phyloP scores from a whole-genome alignment of 495 filamentous ascomycete genomes.

The Aspergillus asperescens region DNA sequence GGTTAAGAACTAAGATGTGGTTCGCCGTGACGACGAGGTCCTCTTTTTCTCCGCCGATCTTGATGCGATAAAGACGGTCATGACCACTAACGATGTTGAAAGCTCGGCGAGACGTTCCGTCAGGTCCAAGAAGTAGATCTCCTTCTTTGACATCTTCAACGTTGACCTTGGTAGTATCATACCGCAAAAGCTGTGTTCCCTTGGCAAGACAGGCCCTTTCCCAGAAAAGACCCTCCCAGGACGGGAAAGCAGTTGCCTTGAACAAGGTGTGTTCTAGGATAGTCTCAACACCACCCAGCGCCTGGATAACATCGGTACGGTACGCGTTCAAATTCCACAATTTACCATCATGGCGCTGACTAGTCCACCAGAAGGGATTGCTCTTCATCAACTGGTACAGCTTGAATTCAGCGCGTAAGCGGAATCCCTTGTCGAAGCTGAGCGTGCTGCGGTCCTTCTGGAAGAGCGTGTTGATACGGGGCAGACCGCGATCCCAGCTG shows the following conservation, averaged over 20 bases:
- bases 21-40: slow-evolving; percentile 45
- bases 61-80: slow-evolving; percentile 43
- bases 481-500: slow-evolving; percentile 97
- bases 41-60: slow-evolving; percentile 32
- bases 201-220: slow-evolving; percentile 64
- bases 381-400: slow-evolving; percentile 99
- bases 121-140: slow-evolving; percentile 44
- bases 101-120: slow-evolving; percentile 40
- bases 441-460: slow-evolving; percentile 98
- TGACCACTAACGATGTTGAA: slow-evolving; percentile 44
- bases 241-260: slow-evolving; percentile 97
- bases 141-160: slow-evolving; percentile 46
- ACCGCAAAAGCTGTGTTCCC: slow-evolving; percentile 35
- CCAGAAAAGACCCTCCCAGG: slow-evolving; percentile 99
- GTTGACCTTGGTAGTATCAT: slow-evolving; percentile 37
- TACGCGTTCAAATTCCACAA: slow-evolving; percentile 99
- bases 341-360: slow-evolving; percentile 95
- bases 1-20: slow-evolving; percentile 43
- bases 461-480: slow-evolving; percentile 98
- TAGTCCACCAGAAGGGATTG: slow-evolving; percentile 99
- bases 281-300: slow-evolving; percentile 97
- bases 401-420: slow-evolving; percentile 94
- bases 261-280: slow-evolving; percentile 98
- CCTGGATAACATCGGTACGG: slow-evolving; percentile 97
- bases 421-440: slow-evolving; percentile 98